Base-by-base conservation (phyloP, 2,329 filamentous ascomycete species). In the Talaromyces sp. region DNA sequence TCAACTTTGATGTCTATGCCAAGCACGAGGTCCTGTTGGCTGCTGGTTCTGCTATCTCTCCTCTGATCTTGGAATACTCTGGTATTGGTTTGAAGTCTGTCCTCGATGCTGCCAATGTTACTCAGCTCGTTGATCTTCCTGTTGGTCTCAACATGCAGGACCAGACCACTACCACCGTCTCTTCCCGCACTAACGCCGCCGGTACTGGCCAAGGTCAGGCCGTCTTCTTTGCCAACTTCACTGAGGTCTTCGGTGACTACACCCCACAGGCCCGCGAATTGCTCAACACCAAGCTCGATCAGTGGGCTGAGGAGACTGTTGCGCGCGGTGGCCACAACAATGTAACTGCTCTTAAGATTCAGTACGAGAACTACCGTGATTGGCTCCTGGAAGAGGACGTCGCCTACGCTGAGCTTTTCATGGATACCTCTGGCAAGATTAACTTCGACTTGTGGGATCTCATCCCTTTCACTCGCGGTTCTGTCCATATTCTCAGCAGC, bases 61-160 rank as follows among this genome's bases (percentile, higher is more conserved):
- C 53, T 6, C 51, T 63, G 1, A 69, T 70, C 35, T 57, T 70
- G 1, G 63, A 70, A 48, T 62, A 65, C 22, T 70, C 69, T 9
- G 68, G 68, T 21, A 67, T 70, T 54, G 68, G 67, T 17, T 17
- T 53, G 6, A 40, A 53, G 51, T 41, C 51, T 28, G 36, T 53
- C 11, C 51, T 53, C n/a, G 51, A 53, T 28, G 35, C 40, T 8
- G 33, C 31, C 35, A 53, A 43, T 62, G 55, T 68, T 39, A 33
- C 60, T 3, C 66, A 67, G 31, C 37, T 60, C 6, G 40, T 69
- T 35, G 60, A 69, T 4, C 61, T 70, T 1, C 67, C 68, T 1
- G 67, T 70, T n/a, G 67, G 68, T 37, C 48, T 66, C 15, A 70
- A 70, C 31, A 56, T 69, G 37, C 66, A 70, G 58, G 68, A 69